phyloP scores from a whole-genome alignment of 2,329 filamentous ascomycete genomes.

The Aspergillus sp. region DNA sequence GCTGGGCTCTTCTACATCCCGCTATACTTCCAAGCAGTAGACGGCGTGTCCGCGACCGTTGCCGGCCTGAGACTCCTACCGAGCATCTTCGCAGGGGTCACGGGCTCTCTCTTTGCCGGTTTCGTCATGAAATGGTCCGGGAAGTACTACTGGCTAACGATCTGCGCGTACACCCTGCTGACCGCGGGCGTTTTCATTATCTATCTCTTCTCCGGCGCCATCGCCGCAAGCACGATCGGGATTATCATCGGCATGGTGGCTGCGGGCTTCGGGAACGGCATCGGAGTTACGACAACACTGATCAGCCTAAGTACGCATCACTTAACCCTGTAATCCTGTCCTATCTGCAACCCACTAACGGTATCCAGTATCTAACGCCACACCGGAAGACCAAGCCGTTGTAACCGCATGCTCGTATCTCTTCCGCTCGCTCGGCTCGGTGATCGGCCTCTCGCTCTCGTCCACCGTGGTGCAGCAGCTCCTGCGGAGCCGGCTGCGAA shows the following conservation, averaged over 20 bases:
- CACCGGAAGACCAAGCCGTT: conserved; percentile 59
- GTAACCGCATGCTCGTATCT: conserved; percentile 72
- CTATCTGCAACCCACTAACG: no score
- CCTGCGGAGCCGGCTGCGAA: conserved; percentile 49
- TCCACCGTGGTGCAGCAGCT: conserved; percentile 64
- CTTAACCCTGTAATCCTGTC: no score
- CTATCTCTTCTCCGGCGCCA: conserved; percentile 47
- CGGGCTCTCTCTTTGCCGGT: conserved; percentile 56
- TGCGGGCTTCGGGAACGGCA: conserved; percentile 45
- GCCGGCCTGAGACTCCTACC: conserved; percentile 61
- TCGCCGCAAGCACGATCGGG: conserved; percentile 40
- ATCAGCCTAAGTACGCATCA: conserved; percentile 56
- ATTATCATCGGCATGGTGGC: conserved; percentile 51
- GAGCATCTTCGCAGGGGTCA: conserved; percentile 52
- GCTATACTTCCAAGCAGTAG: conserved; percentile 66
- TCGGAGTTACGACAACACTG: conserved; percentile 61
- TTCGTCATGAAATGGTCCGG: conserved; percentile 61
- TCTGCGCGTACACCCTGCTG: conserved; percentile 46
- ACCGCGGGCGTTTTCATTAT: conserved; percentile 48
- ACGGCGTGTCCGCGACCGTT: conserved; percentile 52
- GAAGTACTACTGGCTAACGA: conserved; percentile 60
- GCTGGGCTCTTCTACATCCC: conserved; percentile 63
- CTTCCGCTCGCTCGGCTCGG: conserved; percentile 62
- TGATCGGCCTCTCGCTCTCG: conserved; percentile 58
- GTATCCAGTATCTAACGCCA: conserved; percentile 56